Evolutionary conservation across 768 basidiomycete genomes (phyloP).

Genomic region (Trametes villosa): DNA sequence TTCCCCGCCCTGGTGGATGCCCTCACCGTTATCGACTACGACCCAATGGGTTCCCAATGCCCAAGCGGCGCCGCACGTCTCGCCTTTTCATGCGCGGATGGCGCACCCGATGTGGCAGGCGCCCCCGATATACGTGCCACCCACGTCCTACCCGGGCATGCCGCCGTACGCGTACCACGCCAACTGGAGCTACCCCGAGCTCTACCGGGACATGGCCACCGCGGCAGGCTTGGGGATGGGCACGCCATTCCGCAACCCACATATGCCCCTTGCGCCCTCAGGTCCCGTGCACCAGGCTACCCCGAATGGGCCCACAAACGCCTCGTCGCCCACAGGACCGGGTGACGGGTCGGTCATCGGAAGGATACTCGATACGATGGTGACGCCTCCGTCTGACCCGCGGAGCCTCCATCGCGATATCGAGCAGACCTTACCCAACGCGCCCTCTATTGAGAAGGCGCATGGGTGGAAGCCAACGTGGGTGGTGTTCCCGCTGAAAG

Average conservation of each 20-base stretch:
- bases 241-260: neutral
- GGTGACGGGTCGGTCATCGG: neutral
- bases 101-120: neutral
- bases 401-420: neutral
- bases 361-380: neutral
- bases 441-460: too few species aligned
- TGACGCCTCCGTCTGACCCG: neutral
- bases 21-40: too few species aligned
- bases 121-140: neutral
- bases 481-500: slow-evolving; percentile 4
- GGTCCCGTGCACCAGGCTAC: neutral
- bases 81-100: neutral
- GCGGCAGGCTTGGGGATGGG: slow-evolving; percentile 5
- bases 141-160: neutral
- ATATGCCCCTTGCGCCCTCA: too few species aligned
- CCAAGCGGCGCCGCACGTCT: too few species aligned
- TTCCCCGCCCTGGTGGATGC: too few species aligned
- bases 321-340: too few species aligned
- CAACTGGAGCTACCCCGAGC: slow-evolving; percentile 1
- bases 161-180: neutral
- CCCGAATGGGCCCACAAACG: too few species aligned
- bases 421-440: neutral
- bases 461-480: slow-evolving; percentile 2
- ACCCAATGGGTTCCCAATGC: too few species aligned
- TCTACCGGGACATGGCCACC: slow-evolving; percentile 1